phyloP scores from a whole-genome alignment of 768 basidiomycete genomes.

The Pulveroboletus frians region DNA sequence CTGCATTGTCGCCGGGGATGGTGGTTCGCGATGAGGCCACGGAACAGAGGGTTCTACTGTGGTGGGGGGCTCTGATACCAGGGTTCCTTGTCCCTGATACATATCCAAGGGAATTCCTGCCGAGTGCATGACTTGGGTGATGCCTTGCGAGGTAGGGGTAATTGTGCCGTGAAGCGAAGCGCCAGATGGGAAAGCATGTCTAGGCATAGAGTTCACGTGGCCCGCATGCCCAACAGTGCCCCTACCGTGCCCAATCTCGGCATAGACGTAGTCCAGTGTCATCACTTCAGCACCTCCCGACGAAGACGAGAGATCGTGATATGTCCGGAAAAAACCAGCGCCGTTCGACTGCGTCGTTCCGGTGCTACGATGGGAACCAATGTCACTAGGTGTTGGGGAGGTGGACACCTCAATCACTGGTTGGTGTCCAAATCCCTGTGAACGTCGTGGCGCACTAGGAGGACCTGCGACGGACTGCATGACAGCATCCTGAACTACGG shows the following conservation, averaged over 20 bases:
- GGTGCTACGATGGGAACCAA: slow-evolving; percentile 50
- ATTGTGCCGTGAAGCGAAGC: slow-evolving; percentile 18
- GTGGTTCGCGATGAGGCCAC: slow-evolving; percentile 44
- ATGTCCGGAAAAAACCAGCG: slow-evolving; percentile 57
- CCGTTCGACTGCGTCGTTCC: slow-evolving; percentile 52
- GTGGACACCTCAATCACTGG: slow-evolving; percentile 59
- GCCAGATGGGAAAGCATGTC: slow-evolving; percentile 22
- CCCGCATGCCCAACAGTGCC: slow-evolving; percentile 34
- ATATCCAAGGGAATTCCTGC: slow-evolving; percentile 25
- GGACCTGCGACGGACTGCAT: slow-evolving; percentile 33
- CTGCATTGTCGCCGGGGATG: slow-evolving; percentile 32
- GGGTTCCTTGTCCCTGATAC: slow-evolving; percentile 13
- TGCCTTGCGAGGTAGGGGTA: slow-evolving; percentile 26
- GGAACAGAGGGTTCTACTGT: slow-evolving; percentile 23
- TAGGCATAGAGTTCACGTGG: slow-evolving; percentile 15
- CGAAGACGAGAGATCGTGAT: slow-evolving; percentile 41
- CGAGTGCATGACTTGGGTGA: slow-evolving; percentile 34
- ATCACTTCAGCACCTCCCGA: slow-evolving; percentile 48
- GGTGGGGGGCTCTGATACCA: slow-evolving; percentile 7
- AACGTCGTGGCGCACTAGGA: slow-evolving; percentile 36
- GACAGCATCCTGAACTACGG: slow-evolving; percentile 22
- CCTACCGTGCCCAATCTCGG: slow-evolving; percentile 73
- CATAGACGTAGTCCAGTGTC: slow-evolving; percentile 70
- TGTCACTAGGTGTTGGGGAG: slow-evolving; percentile 59
- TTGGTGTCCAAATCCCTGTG: slow-evolving; percentile 42